Evolutionary conservation across 2,329 filamentous ascomycete species (phyloP).

Genomic region (Claviceps quebecensis): DNA sequence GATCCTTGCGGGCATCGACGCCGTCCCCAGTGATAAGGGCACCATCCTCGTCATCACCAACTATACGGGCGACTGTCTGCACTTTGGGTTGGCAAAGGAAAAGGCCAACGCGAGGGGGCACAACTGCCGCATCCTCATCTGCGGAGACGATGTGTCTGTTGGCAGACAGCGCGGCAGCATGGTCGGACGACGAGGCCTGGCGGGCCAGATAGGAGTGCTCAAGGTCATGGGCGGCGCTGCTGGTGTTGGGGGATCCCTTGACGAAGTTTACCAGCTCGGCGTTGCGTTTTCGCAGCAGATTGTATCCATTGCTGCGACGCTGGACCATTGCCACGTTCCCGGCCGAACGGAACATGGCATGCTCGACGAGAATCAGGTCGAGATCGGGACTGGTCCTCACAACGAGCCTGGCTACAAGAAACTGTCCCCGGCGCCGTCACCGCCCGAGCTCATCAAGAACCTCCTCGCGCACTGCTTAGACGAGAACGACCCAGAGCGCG

Average conservation of each 20-base stretch:
- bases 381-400: conserved; percentile 53
- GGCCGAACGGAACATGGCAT: conserved; percentile 34
- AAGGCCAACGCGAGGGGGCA: conserved; percentile 41
- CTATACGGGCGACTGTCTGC: conserved; percentile 50
- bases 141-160: conserved; percentile 52
- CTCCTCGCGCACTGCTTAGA: conserved; percentile 49
- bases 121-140: conserved; percentile 42
- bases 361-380: conserved; percentile 36
- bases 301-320: conserved; percentile 41
- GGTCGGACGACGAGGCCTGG: conserved; percentile 47
- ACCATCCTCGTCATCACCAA: conserved; percentile 50
- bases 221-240: conserved; percentile 42
- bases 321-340: conserved; percentile 48
- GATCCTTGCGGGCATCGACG: conserved; percentile 43
- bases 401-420: conserved; percentile 50
- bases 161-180: conserved; percentile 37
- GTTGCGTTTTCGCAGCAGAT: conserved; percentile 35
- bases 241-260: conserved; percentile 31
- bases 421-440: conserved; percentile 35
- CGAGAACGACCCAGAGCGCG: conserved; percentile 33
- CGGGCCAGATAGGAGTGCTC: conserved; percentile 45
- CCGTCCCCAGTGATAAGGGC: conserved; percentile 38
- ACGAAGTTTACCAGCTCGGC: conserved; percentile 36
- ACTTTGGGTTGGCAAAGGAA: conserved; percentile 46
- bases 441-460: conserved; percentile 35